Conservation (phyloP, 257 asterid genomes). For the Sherardia arvensis region DNA sequence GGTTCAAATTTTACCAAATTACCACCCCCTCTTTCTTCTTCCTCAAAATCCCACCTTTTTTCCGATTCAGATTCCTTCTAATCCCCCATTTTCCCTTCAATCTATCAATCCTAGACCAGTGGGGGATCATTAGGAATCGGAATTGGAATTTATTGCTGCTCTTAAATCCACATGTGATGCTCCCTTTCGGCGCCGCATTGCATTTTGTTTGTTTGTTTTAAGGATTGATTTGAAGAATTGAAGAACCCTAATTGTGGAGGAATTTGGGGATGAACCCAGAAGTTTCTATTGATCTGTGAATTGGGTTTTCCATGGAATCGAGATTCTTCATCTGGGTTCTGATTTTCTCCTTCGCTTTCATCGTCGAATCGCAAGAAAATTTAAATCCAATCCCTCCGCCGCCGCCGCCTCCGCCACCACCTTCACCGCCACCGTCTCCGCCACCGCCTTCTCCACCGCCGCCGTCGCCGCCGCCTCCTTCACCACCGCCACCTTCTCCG, state of each 20-base stretch:
- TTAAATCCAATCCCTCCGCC: slow-evolving; percentile 27
- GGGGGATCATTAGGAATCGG: slow-evolving; percentile 13
- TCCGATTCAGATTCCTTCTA: background rate
- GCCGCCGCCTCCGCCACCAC: slow-evolving; percentile 16
- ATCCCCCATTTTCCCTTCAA: background rate
- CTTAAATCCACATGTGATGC: background rate
- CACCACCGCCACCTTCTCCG: slow-evolving; percentile 9
- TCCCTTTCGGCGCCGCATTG: background rate
- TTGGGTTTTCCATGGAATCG: slow-evolving; percentile 36
- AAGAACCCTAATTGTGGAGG: slow-evolving; percentile 7
- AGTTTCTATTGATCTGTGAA: slow-evolving; percentile 24
- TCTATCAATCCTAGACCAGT: background rate
- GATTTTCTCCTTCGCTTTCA: slow-evolving; percentile 19
- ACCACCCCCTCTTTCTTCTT: slow-evolving; percentile 6
- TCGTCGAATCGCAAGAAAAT: slow-evolving; percentile 37
- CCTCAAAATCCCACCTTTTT: background rate
- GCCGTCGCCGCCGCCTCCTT: slow-evolving; percentile 15
- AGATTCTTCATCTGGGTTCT: slow-evolving; percentile 22
- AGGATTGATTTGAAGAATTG: background rate
- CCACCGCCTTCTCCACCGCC: slow-evolving; percentile 15
- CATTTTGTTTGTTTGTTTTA: background rate
- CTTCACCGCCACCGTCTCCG: slow-evolving; percentile 3
- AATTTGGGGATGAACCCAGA: slow-evolving; percentile 27
- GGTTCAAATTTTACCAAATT: slow-evolving; percentile 3
- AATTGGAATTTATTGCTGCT: too few species aligned